These are phyloP conservation scores for Solanum etuberosum DNA, from an alignment of 257 asterid genomes.

Conservation along the genomic window DNA sequence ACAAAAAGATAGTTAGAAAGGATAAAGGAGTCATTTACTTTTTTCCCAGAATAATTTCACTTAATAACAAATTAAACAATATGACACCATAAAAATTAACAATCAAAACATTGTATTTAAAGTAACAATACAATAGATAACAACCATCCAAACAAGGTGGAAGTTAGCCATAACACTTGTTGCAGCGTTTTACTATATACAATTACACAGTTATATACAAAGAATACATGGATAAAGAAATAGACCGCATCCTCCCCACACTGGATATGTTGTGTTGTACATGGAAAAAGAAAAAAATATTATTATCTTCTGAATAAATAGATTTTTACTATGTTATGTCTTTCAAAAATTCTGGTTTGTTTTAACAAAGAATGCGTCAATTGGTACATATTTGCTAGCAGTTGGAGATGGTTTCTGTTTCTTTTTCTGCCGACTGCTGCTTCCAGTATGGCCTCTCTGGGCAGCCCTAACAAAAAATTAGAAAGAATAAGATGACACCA, in stretches of 20 bases:
- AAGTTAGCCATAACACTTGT: not conserved
- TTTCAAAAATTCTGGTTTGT: slow-evolving; percentile 35
- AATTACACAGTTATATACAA: not conserved
- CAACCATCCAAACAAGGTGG: not conserved
- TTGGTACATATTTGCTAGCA: slow-evolving; percentile 56
- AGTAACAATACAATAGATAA: not conserved
- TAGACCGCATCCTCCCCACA: not conserved
- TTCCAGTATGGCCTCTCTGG: slow-evolving; percentile 22
- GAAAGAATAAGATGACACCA: not conserved
- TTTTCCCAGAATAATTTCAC: too few relatives aligned
- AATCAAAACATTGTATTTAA: not conserved
- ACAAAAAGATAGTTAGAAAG: not conserved
- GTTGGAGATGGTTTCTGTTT: slow-evolving; percentile 48
- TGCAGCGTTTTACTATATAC: not conserved
- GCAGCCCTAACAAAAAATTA: slow-evolving; percentile 20
- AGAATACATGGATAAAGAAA: not conserved
- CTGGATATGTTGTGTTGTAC: not conserved
- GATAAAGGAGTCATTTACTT: too few relatives aligned
- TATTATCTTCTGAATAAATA: not conserved
- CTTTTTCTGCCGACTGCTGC: slow-evolving; percentile 38
- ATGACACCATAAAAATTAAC: too few relatives aligned
- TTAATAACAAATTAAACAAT: too few relatives aligned
- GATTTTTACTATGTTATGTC: not conserved
- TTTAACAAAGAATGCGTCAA: slow-evolving; percentile 60
- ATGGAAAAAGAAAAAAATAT: too few relatives aligned